Conservation (phyloP, 129 eudicot genomes). For the Ambrosia trifida region DNA sequence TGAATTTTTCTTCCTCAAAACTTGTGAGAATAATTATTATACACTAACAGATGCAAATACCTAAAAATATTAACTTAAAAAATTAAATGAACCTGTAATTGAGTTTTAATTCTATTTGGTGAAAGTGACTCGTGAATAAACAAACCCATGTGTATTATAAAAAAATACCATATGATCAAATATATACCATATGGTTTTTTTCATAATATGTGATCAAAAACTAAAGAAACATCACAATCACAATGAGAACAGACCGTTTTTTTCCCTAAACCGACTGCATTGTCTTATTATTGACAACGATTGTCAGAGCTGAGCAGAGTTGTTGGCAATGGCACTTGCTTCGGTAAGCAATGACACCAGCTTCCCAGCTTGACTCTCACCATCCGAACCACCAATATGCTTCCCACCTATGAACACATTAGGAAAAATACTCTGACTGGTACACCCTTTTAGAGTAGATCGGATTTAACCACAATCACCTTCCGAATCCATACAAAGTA, state of each 20-base stretch:
- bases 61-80: too few species aligned
- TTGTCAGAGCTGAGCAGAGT: conserved; percentile 43
- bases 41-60: too few species aligned
- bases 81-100: too few species aligned
- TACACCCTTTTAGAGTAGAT: conserved; percentile 59
- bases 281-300: conserved; percentile 1
- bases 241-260: background rate
- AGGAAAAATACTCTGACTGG: too few species aligned
- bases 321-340: conserved; percentile 63
- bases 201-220: background rate
- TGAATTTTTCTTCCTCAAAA: background rate
- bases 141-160: background rate
- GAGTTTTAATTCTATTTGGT: background rate
- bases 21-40: too few species aligned
- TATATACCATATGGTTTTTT: background rate
- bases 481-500: conserved; percentile 18
- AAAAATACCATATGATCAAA: background rate
- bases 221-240: background rate
- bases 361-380: conserved; percentile 71
- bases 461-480: conserved; percentile 78
- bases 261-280: conserved; percentile 5
- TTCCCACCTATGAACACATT: conserved; percentile 87
- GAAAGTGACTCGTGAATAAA: background rate
- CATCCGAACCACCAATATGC: conserved; percentile 83
- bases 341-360: conserved; percentile 74